Conservation (phyloP, 2,329 filamentous ascomycete species). For the Diaporthe eres region DNA sequence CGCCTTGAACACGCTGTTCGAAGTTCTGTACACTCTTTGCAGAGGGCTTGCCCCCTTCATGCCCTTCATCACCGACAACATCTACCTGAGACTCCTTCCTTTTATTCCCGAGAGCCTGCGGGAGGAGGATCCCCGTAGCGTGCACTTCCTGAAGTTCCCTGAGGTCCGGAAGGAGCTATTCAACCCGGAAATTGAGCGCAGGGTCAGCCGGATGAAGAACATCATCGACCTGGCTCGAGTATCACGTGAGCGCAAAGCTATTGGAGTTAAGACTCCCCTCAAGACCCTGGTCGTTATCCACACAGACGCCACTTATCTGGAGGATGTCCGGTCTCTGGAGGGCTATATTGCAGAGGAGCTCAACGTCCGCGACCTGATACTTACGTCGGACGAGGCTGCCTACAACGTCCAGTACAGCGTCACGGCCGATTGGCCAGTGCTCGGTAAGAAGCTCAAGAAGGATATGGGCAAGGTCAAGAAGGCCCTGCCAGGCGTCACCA, state of each 20-base stretch:
- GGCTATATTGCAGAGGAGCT: conserved; percentile 93
- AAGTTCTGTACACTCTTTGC: conserved; percentile 91
- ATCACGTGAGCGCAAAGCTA: conserved; percentile 85
- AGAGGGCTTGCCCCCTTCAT: conserved; percentile 93
- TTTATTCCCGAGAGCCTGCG: conserved; percentile 80
- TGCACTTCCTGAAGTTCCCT: conserved; percentile 94
- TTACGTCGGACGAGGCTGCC: conserved; percentile 88
- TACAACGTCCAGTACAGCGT: conserved; percentile 95
- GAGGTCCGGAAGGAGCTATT: conserved; percentile 91
- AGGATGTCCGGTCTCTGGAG: conserved; percentile 88
- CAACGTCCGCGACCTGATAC: conserved; percentile 87
- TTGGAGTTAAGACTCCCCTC: conserved; percentile 91
- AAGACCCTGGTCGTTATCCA: conserved; percentile 93
- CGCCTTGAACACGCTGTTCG: conserved; percentile 93
- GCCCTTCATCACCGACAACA: conserved; percentile 94
- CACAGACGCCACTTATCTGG: conserved; percentile 83
- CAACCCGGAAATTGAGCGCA: conserved; percentile 86
- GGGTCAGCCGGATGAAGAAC: conserved; percentile 91
- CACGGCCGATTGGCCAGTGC: conserved; percentile 90
- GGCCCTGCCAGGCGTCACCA: conserved; percentile 83
- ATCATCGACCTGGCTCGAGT: conserved; percentile 93
- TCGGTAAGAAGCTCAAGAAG: conserved; percentile 98
- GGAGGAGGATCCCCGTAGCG: conserved; percentile 82
- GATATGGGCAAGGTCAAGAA: conserved; percentile 93
- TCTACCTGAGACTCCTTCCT: conserved; percentile 86